phyloP scores from a whole-genome alignment of 2,329 filamentous ascomycete species.

The Penicillium sp. region DNA sequence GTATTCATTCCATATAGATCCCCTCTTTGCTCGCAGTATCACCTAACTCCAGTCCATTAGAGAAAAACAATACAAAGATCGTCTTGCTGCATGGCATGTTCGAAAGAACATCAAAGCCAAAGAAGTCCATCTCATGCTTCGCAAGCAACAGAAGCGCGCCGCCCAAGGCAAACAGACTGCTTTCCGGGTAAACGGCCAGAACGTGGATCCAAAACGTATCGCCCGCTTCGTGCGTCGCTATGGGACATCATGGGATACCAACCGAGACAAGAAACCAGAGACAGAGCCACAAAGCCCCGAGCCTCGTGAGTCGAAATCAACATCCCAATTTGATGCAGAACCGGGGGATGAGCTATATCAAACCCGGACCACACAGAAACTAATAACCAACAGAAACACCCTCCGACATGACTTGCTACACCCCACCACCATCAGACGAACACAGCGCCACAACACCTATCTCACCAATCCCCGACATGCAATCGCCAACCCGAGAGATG shows the following conservation, averaged over 20 bases:
- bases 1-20: constrained; percentile 6
- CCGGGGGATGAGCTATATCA: background rate
- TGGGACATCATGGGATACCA: constrained; percentile 22
- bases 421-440: constrained; percentile 28
- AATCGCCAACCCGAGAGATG: constrained; percentile 21
- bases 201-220: constrained; percentile 30
- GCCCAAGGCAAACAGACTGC: constrained; percentile 32
- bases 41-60: constrained; percentile 19
- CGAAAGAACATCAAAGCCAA: constrained; percentile 35
- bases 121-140: constrained; percentile 32
- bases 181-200: constrained; percentile 29
- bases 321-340: background rate
- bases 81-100: constrained; percentile 31
- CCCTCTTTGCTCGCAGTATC: constrained; percentile 1
- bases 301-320: constrained; percentile 21
- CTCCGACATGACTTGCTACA: constrained; percentile 34
- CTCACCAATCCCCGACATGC: constrained; percentile 22
- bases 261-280: constrained; percentile 14
- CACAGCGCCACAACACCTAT: constrained; percentile 19
- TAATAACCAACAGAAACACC: constrained; percentile 24
- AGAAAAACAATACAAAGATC: constrained; percentile 36
- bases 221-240: constrained; percentile 30
- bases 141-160: constrained; percentile 32
- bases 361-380: background rate
- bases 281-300: constrained; percentile 25